These are phyloP conservation scores for Silene conica DNA, from an alignment of 148 eudicot genomes.

Conservation along the genomic window DNA sequence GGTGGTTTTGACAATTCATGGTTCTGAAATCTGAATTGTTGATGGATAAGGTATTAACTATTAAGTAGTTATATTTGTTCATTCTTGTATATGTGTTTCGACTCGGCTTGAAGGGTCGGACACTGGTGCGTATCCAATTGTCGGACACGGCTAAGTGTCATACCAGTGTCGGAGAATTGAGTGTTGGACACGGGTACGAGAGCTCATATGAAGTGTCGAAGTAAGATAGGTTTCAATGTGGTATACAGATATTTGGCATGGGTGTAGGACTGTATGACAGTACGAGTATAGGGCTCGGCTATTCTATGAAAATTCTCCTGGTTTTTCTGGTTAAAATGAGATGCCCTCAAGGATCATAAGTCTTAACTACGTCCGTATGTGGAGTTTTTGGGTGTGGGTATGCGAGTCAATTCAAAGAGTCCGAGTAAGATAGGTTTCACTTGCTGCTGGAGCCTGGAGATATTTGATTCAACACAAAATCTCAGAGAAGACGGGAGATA, in stretches of 20 bases:
- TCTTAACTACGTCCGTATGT: neutral
- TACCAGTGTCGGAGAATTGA: no score
- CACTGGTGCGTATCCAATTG: no score
- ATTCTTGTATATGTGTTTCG: neutral
- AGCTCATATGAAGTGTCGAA: no score
- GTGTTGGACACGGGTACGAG: no score
- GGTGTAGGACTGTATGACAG: neutral
- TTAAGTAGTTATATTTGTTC: neutral
- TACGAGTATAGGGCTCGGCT: neutral
- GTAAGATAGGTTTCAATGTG: no score
- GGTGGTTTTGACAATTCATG: no score
- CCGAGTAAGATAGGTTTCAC: neutral
- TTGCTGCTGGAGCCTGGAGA: neutral
- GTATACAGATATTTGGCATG: neutral
- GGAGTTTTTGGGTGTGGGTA: neutral
- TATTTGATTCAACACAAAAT: neutral
- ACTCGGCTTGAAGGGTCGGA: no score
- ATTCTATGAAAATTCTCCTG: neutral
- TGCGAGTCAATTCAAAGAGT: neutral
- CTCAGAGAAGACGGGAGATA: no score
- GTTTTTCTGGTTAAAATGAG: neutral
- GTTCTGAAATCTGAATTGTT: neutral
- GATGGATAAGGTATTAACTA: neutral
- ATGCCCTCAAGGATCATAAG: neutral
- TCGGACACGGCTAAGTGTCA: no score